Conservation (phyloP, 2,329 filamentous ascomycete species). For the Ambrosiella cleistominuta region DNA sequence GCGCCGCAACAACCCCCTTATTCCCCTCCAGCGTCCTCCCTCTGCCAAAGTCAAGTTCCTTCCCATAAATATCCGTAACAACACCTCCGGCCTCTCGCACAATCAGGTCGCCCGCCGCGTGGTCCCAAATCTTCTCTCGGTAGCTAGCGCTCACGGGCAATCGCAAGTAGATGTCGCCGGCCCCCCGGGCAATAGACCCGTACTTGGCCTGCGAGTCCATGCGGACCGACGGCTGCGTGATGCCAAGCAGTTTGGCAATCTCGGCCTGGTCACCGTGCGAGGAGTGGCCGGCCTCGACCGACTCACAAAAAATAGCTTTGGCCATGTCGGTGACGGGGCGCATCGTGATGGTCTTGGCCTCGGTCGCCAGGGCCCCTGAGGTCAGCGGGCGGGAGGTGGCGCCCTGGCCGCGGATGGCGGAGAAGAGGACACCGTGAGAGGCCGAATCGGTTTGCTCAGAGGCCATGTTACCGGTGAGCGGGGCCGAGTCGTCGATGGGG, state of each 20-base stretch:
- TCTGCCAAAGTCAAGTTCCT: slow-evolving; percentile 66
- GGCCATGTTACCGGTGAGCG: slow-evolving; percentile 40
- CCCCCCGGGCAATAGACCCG: slow-evolving; percentile 80
- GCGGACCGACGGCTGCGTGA: slow-evolving; percentile 73
- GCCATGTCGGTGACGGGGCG: slow-evolving; percentile 54
- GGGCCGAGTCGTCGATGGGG: slow-evolving; percentile 58
- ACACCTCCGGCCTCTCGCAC: slow-evolving; percentile 84
- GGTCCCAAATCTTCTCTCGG: slow-evolving; percentile 99
- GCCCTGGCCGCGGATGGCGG: slow-evolving; percentile 62
- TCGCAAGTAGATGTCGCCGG: slow-evolving; percentile 85
- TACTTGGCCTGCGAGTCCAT: slow-evolving; percentile 99
- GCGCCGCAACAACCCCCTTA: slow-evolving; percentile 85
- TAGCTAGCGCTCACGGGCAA: slow-evolving; percentile 74
- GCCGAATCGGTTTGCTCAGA: slow-evolving; percentile 56
- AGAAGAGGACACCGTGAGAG: slow-evolving; percentile 67
- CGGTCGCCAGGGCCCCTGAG: slow-evolving; percentile 31
- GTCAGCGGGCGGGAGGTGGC: slow-evolving; percentile 61
- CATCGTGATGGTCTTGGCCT: slow-evolving; percentile 42
- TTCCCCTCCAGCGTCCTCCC: slow-evolving; percentile 78
- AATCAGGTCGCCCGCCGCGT: slow-evolving; percentile 86
- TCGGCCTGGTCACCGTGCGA: slow-evolving; percentile 59
- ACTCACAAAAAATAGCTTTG: slow-evolving; percentile 86
- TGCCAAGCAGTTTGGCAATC: slow-evolving; percentile 70
- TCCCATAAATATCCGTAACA: slow-evolving; percentile 78
- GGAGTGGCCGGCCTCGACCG: slow-evolving; percentile 84